A percentile compares a stretch with the other conserved stretches of the same genome.
Evolutionary conservation across 1,284 basidiomycete genomes (phyloP).

Genomic region (Ustilago xerochloae): DNA sequence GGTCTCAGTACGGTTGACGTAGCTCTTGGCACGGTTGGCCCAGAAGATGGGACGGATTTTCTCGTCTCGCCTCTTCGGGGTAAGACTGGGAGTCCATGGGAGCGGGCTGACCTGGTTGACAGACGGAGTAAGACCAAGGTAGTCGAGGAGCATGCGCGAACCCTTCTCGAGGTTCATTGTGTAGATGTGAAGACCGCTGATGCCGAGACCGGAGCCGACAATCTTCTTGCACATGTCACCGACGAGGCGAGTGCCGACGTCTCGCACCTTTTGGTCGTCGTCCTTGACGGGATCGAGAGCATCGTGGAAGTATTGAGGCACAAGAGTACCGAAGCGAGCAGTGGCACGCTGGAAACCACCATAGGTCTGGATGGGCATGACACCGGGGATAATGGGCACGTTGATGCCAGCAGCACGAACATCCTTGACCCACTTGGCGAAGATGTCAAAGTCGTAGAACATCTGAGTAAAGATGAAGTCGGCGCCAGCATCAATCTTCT

Average conservation of each 20-base stretch:
- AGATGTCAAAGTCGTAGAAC: constrained; percentile 90
- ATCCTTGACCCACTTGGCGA: constrained; percentile 84
- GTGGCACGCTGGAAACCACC: constrained; percentile 95
- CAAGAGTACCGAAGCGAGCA: constrained; percentile 82
- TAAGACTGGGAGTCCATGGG: constrained; percentile 66
- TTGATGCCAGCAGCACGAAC: constrained; percentile 76
- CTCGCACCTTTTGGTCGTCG: constrained; percentile 65
- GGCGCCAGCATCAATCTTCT: constrained; percentile 86
- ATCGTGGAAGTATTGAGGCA: constrained; percentile 84
- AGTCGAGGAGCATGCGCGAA: constrained; percentile 67
- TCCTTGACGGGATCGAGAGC: constrained; percentile 87
- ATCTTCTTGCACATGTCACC: constrained; percentile 67
- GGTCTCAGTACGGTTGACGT: constrained; percentile 67
- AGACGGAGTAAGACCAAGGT: constrained; percentile 61
- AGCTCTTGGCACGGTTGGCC: constrained; percentile 66
- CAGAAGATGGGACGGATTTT: constrained; percentile 68
- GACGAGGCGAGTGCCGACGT: constrained; percentile 58
- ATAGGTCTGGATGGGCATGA: constrained; percentile 98
- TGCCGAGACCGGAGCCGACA: constrained; percentile 56
- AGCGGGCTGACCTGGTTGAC: constrained; percentile 64
- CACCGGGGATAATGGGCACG: constrained; percentile 92
- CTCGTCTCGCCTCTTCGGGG: constrained; percentile 66
- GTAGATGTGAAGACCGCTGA: constrained; percentile 67
- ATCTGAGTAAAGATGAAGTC: constrained; percentile 94
- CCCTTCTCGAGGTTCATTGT: constrained; percentile 68